Evolutionary conservation across 2,329 filamentous ascomycete species (phyloP).

Genomic region (Hymenoscyphus fructigenus): DNA sequence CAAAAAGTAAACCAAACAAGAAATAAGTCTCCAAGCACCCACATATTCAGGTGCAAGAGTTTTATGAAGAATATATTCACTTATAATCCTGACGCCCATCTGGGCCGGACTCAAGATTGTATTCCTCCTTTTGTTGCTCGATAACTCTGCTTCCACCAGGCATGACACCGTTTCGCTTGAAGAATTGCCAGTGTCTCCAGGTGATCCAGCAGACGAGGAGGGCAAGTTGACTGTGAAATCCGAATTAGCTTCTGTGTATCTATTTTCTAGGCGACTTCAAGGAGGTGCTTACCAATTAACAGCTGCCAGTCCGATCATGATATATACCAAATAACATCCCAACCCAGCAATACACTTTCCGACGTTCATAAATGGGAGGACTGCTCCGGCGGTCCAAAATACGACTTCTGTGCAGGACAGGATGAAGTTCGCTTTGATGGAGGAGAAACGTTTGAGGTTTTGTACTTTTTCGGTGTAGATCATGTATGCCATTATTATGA

Average conservation of each 20-base stretch:
- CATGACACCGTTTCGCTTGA: slow-evolving; percentile 1
- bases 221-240: neutral
- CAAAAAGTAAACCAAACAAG: neutral
- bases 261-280: neutral
- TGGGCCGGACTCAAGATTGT: neutral
- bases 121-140: neutral
- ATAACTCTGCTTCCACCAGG: neutral
- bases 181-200: neutral
- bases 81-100: neutral
- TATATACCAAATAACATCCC: slow-evolving; percentile 7
- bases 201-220: neutral
- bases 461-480: slow-evolving; percentile 3
- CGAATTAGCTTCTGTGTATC: neutral
- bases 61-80: neutral
- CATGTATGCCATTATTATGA: slow-evolving; percentile 11
- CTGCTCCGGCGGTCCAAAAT: slow-evolving; percentile 4
- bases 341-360: neutral
- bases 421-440: slow-evolving; percentile 8
- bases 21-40: neutral
- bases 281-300: slow-evolving; percentile 7
- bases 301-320: slow-evolving; percentile 4
- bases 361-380: slow-evolving; percentile 7
- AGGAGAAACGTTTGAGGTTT: slow-evolving; percentile 1
- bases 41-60: neutral
- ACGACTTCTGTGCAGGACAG: slow-evolving; percentile 6